Percentiles rank a stretch among this genome's conserved stretches.
Evolutionary conservation across 192 early-diverging fungal genomes (phyloP).

Genomic region (Mortierella hygrophila): DNA sequence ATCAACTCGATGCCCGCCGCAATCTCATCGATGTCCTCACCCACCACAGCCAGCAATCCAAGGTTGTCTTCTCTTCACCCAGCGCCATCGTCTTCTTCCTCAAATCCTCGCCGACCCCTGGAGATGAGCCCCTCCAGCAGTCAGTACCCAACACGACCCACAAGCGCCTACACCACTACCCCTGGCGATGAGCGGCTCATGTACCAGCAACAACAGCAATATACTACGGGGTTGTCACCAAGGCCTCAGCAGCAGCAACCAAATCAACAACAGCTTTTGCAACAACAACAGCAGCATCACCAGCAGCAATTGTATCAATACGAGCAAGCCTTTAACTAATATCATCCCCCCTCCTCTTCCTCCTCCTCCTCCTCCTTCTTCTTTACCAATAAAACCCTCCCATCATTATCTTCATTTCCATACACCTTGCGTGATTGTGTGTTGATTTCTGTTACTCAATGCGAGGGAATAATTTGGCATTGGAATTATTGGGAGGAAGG

Average conservation of each 20-base stretch:
- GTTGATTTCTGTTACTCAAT: no score
- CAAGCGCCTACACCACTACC: constrained; percentile 1
- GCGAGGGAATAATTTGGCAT: no score
- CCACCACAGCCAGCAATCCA: constrained; percentile 1
- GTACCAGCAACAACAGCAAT: neutral
- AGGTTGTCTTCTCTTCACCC: neutral
- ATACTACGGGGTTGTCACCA: neutral
- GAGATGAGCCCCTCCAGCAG: neutral
- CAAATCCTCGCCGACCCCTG: neutral
- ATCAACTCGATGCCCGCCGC: constrained; percentile 47
- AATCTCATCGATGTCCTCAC: neutral
- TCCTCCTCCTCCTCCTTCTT: neutral
- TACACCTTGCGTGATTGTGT: no score
- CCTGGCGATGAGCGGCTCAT: neutral
- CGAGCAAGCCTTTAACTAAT: constrained; percentile 9
- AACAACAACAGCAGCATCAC: constrained; percentile 2
- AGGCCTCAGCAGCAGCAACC: constrained; percentile 8
- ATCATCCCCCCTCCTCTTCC: no score
- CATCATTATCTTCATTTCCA: neutral
- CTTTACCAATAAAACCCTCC: neutral
- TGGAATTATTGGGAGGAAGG: no score
- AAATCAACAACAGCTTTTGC: neutral
- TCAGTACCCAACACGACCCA: neutral
- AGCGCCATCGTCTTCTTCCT: neutral
- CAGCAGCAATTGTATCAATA: constrained; percentile 4